Conservation (phyloP, 2,329 filamentous ascomycete genomes). For the Claviceps fusiformis region DNA sequence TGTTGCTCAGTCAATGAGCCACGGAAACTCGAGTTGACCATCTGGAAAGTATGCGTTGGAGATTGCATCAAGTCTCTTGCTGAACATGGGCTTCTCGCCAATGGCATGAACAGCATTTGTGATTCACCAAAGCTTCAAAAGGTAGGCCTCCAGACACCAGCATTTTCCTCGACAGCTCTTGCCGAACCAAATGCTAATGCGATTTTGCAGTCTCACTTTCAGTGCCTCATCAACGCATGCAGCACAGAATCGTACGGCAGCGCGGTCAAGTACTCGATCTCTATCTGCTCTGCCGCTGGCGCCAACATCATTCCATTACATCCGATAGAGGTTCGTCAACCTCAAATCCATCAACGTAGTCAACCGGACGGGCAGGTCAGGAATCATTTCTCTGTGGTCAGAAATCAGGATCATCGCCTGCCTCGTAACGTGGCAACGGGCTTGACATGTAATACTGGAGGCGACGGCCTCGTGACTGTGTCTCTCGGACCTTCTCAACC, state of each 20-base stretch:
- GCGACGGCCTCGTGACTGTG: conserved; percentile 19
- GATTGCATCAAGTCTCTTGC: conserved; percentile 10
- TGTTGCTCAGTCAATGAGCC: not conserved
- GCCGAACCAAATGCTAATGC: not conserved
- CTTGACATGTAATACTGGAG: conserved; percentile 17
- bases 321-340: conserved; percentile 15
- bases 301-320: conserved; percentile 16
- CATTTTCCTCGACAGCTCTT: not conserved
- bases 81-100: conserved; percentile 6
- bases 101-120: conserved; percentile 9
- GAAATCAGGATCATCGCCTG: conserved; percentile 7
- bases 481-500: conserved; percentile 10
- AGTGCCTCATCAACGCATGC: conserved; percentile 18
- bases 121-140: conserved; percentile 3
- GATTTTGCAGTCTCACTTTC: conserved; percentile 17
- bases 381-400: not conserved
- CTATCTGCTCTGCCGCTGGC: conserved; percentile 15
- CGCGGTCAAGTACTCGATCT: conserved; percentile 15
- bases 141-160: not conserved
- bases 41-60: conserved; percentile 9
- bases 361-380: conserved; percentile 2
- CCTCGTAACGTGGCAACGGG: conserved; percentile 13
- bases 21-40: not conserved
- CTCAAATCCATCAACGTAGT: not conserved
- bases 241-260: conserved; percentile 15